These are phyloP conservation scores for Exophiala spinifera DNA, from an alignment of 2,329 filamentous ascomycete species.

Conservation along the genomic window DNA sequence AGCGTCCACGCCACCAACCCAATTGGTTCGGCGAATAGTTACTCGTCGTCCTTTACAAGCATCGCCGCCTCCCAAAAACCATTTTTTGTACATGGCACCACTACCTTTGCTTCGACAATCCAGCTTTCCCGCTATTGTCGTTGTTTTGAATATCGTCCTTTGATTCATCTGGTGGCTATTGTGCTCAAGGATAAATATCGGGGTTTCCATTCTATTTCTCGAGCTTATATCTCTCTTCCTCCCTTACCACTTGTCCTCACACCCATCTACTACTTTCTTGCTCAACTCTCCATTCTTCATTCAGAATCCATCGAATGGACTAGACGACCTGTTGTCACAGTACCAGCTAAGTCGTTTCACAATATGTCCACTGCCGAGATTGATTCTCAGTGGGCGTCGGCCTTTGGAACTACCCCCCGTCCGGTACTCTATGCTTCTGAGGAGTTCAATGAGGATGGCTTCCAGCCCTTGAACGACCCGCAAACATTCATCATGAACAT, in stretches of 20 bases:
- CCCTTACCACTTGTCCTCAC: too few relatives aligned
- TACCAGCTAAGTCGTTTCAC: conserved; percentile 6
- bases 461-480: conserved; percentile 24
- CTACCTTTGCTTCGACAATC: conserved; percentile 3
- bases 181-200: too few relatives aligned
- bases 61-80: neutral
- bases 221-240: too few relatives aligned
- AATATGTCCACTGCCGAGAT: conserved; percentile 17
- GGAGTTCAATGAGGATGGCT: conserved; percentile 26
- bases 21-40: neutral
- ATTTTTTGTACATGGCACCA: neutral
- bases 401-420: conserved; percentile 23
- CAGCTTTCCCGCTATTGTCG: neutral
- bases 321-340: too few relatives aligned
- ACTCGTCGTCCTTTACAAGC: neutral
- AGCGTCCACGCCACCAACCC: neutral
- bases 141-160: neutral
- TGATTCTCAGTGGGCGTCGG: conserved; percentile 21
- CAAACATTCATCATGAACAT: conserved; percentile 23
- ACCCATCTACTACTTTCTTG: too few relatives aligned
- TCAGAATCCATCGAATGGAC: neutral
- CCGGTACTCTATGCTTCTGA: conserved; percentile 24
- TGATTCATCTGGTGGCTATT: too few relatives aligned
- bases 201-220: too few relatives aligned
- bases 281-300: too few relatives aligned